Percentiles rank a stretch among this genome's conserved stretches.
phyloP scores from a whole-genome alignment of 1,284 basidiomycete species.

The Ceratobasidium papillatum region DNA sequence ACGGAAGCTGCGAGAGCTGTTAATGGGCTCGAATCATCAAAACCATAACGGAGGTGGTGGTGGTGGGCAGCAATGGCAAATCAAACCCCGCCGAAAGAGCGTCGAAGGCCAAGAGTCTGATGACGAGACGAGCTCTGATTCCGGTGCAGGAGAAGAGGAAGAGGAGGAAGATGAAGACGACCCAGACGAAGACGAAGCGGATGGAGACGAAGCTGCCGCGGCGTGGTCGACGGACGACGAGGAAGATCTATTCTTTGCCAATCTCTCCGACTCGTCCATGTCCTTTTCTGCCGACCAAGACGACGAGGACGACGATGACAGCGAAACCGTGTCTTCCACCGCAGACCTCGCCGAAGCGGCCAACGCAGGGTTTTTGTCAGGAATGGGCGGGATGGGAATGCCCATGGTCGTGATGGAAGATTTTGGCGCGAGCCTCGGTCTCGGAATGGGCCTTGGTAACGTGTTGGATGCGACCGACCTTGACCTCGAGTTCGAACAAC shows the following conservation, averaged over 20 bases:
- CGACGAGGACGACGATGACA: constrained; percentile 34
- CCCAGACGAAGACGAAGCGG: constrained; percentile 23
- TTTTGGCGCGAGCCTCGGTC: constrained; percentile 15
- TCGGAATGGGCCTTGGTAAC: constrained; percentile 14
- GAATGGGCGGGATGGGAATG: constrained; percentile 21
- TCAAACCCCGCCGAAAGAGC: constrained; percentile 32
- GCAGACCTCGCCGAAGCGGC: constrained; percentile 32
- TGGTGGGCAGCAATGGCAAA: constrained; percentile 32
- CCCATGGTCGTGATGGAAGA: constrained; percentile 38
- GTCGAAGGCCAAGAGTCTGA: constrained; percentile 27
- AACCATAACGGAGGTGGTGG: constrained; percentile 32
- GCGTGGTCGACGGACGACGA: constrained; percentile 36
- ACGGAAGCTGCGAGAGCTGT: constrained; percentile 14
- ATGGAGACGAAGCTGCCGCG: constrained; percentile 17
- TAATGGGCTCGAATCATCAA: constrained; percentile 6
- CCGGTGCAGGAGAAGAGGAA: constrained; percentile 26
- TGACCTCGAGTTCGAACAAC: constrained; percentile 33
- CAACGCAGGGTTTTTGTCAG: constrained; percentile 28
- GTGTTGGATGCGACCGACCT: constrained; percentile 30
- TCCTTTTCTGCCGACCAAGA: constrained; percentile 27
- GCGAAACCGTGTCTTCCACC: constrained; percentile 28
- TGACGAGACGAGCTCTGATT: constrained; percentile 30
- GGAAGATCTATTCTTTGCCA: constrained; percentile 36
- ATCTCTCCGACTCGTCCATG: constrained; percentile 34
- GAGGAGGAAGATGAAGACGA: constrained; percentile 28